These are phyloP conservation scores for Corrigiola litoralis DNA, from an alignment of 179 eudicot genomes.

Conservation along the genomic window DNA sequence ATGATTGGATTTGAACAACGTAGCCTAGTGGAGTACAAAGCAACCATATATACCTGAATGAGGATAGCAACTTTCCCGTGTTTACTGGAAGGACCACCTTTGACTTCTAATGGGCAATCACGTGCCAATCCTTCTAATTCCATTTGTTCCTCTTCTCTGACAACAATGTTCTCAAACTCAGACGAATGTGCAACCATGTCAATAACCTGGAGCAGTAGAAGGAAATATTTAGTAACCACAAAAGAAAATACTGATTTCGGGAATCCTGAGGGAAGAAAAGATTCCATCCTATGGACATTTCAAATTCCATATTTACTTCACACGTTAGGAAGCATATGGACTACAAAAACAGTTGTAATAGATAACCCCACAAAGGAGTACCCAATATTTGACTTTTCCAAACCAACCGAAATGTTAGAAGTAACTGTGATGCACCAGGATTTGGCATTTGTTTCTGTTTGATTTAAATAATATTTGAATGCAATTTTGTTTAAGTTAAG, in stretches of 20 bases:
- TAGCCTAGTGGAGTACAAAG: background rate
- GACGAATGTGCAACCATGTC: conserved; percentile 99
- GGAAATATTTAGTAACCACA: background rate
- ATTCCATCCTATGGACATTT: background rate
- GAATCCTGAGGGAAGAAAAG: background rate
- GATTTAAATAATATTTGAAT: no score
- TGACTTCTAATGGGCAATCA: conserved; percentile 83
- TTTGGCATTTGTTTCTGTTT: no score
- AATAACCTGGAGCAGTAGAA: conserved; percentile 53
- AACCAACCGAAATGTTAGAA: no score
- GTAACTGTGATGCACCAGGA: no score
- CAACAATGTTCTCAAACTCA: conserved; percentile 94
- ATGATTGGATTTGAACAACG: background rate
- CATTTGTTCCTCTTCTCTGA: conserved; percentile 94
- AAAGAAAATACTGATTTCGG: background rate
- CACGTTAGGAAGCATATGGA: no score
- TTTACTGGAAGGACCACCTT: conserved; percentile 92
- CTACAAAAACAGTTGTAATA: no score
- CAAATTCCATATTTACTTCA: background rate
- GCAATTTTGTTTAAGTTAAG: background rate
- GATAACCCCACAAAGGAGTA: no score
- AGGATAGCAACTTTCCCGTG: conserved; percentile 96
- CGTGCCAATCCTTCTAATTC: conserved; percentile 82
- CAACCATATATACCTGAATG: conserved; percentile 60
- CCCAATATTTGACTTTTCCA: no score